Percentiles rank a stretch among this genome's conserved stretches.
Conservation (phyloP, 257 asterid species). For the Penstemon davidsonii region DNA sequence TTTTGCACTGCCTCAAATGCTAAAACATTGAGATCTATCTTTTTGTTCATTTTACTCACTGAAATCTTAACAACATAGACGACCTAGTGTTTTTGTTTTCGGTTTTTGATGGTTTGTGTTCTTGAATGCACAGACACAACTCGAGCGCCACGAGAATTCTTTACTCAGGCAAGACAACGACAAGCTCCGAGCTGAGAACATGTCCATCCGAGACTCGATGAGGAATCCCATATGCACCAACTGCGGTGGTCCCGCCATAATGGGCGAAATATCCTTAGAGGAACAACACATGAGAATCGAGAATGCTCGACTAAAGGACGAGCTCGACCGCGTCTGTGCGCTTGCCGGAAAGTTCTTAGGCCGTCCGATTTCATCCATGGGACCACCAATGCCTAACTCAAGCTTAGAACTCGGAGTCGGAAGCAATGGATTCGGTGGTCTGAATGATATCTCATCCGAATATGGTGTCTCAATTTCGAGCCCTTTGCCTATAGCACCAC, state of each 20-base stretch:
- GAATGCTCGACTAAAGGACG: slow-evolving; percentile 56
- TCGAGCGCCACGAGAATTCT: slow-evolving; percentile 60
- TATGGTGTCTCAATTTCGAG: slow-evolving; percentile 41
- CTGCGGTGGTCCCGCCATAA: slow-evolving; percentile 59
- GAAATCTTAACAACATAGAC: too few species aligned
- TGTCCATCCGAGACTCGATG: slow-evolving; percentile 53
- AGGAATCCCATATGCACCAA: slow-evolving; percentile 55
- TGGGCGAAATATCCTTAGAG: slow-evolving; percentile 54
- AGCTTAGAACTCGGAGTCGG: slow-evolving; percentile 73
- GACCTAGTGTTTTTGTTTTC: too few species aligned
- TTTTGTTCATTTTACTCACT: too few species aligned
- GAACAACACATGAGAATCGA: slow-evolving; percentile 60
- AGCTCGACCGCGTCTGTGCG: slow-evolving; percentile 47
- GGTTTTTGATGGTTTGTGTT: neutral
- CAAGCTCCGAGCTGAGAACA: slow-evolving; percentile 56
- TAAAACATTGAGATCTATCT: too few species aligned
- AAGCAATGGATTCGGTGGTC: slow-evolving; percentile 44
- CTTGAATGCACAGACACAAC: slow-evolving; percentile 42
- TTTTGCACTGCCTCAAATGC: too few species aligned
- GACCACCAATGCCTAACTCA: slow-evolving; percentile 42
- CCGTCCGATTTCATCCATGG: slow-evolving; percentile 39
- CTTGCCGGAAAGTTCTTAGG: slow-evolving; percentile 51
- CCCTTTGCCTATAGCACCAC: slow-evolving; percentile 31
- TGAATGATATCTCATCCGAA: slow-evolving; percentile 37
- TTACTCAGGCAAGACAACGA: slow-evolving; percentile 60